Conservation (phyloP, 345 rosid species). For the Aethionema arabicum region DNA sequence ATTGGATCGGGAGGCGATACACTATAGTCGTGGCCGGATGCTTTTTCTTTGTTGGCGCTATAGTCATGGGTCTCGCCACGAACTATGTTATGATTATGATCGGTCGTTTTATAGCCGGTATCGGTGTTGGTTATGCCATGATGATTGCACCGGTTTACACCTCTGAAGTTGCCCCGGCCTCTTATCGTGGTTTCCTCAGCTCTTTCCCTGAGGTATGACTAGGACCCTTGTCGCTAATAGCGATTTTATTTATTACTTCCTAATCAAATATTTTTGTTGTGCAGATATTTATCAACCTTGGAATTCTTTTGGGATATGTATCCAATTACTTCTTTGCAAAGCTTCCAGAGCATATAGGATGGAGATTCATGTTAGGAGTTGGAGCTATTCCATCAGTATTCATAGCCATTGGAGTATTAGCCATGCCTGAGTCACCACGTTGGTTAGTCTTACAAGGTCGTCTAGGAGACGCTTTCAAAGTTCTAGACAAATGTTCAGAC, state of each 20-base stretch:
- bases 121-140: slow-evolving; percentile 68
- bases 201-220: slow-evolving; percentile 55
- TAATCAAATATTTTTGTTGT: neutral
- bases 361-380: slow-evolving; percentile 72
- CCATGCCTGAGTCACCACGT: slow-evolving; percentile 76
- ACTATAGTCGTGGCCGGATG: slow-evolving; percentile 66
- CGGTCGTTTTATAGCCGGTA: slow-evolving; percentile 66
- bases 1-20: slow-evolving; percentile 61
- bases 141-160: slow-evolving; percentile 68
- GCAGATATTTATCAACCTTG: slow-evolving; percentile 55
- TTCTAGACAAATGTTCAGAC: slow-evolving; percentile 49
- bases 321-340: slow-evolving; percentile 55
- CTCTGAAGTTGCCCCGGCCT: slow-evolving; percentile 61
- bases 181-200: slow-evolving; percentile 57
- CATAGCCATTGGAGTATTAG: slow-evolving; percentile 50
- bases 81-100: slow-evolving; percentile 51
- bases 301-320: slow-evolving; percentile 61
- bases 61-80: slow-evolving; percentile 70
- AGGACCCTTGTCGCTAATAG: too few species aligned
- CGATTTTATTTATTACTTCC: too few species aligned
- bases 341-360: slow-evolving; percentile 46
- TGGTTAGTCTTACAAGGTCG: slow-evolving; percentile 66
- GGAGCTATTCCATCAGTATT: slow-evolving; percentile 53
- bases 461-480: slow-evolving; percentile 50
- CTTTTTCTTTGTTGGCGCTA: slow-evolving; percentile 55